A percentile compares a stretch with the other conserved stretches of the same genome.
Evolutionary conservation across 805 yeast species (phyloP).

Genomic region (Saccharomycopsis javanensis): DNA sequence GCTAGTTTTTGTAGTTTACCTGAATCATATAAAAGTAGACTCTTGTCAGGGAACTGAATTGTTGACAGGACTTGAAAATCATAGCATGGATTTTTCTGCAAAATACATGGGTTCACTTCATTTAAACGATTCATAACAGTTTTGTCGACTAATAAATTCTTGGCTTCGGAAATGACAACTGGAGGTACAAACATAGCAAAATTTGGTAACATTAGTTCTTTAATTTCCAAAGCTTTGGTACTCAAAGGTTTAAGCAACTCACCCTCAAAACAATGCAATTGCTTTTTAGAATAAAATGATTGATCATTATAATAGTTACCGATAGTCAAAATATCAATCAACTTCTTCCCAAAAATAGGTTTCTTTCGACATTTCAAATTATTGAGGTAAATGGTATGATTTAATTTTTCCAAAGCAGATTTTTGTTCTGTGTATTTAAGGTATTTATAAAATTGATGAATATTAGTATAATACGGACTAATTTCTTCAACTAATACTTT

Average conservation of each 20-base stretch:
- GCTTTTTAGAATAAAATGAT: constrained; percentile 8
- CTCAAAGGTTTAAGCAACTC: constrained; percentile 34
- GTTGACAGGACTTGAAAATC: constrained; percentile 77
- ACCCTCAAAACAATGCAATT: constrained; percentile 21
- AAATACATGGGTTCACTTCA: constrained; percentile 18
- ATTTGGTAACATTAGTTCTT: constrained; percentile 53
- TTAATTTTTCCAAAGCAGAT: constrained; percentile 41
- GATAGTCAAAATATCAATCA: constrained; percentile 35
- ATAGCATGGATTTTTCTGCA: constrained; percentile 51
- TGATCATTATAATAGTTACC: constrained; percentile 24
- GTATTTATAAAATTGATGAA: constrained; percentile 51
- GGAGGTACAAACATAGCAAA: constrained; percentile 78
- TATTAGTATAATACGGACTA: constrained; percentile 30
- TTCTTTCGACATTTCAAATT: constrained; percentile 48
- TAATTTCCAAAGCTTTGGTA: constrained; percentile 32
- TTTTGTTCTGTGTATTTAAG: constrained; percentile 43
- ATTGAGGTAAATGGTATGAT: constrained; percentile 56
- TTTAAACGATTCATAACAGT: constrained; percentile 28
- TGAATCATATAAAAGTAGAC: constrained; percentile 87
- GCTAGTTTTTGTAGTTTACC: constrained; percentile 91
- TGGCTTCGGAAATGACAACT: constrained; percentile 68
- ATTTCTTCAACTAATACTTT: constrained; percentile 26
- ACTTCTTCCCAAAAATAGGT: constrained; percentile 62
- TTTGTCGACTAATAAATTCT: constrained; percentile 39
- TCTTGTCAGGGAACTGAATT: constrained; percentile 93